Evolutionary conservation across 228 moss, liverwort and hornwort species (phyloP), one percentile per base, ranked within the genome.

Genomic region (Sphagnum fallax): DNA sequence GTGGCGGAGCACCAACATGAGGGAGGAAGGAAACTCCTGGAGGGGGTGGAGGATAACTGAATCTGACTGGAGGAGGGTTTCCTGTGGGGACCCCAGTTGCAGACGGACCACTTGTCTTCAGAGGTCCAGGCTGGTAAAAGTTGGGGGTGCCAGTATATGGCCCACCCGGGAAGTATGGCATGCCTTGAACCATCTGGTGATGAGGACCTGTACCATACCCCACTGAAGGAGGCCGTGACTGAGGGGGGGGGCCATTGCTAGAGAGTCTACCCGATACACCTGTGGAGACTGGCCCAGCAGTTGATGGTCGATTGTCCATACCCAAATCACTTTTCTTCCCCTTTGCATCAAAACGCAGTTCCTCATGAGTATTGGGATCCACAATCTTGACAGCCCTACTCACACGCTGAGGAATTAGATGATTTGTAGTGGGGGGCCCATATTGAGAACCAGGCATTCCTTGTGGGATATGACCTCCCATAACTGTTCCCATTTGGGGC

Each of bases 381-480:
- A 98, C 87, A 70, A 98, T 98, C 79, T 89, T 91, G 15, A 98
- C 80, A 12, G 97, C 87, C 75, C 82, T 84, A 78, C 82, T 93
- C 73, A 73, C 74, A 52, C 83, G 90, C 6, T 89, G 92, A 6
- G 87, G 72, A 65, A 93, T 76, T 48, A 69, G 83, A 61, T 72
- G 91, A 77, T 63, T 76, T 14, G 73, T 53, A 6, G 73, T 32
- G 49, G 84, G 72, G 61, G 81, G 79, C 52, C 84, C 89, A 78
- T 88, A 97, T 66, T 74, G 84, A 50, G 90, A 67, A 8, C 79
- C 84, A 47, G 87, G 70, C 77, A 96, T 86, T 62, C 89, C 90
- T 75, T 83, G 90, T n/a, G 91, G 88, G 50, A 97, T 83, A 69
- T 90, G 97, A 60, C 87, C 82, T 53, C 86, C 90, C 84, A 90